Base-by-base conservation (phyloP, 306 rosid genomes). In the Astragalus glycyphyllos region DNA sequence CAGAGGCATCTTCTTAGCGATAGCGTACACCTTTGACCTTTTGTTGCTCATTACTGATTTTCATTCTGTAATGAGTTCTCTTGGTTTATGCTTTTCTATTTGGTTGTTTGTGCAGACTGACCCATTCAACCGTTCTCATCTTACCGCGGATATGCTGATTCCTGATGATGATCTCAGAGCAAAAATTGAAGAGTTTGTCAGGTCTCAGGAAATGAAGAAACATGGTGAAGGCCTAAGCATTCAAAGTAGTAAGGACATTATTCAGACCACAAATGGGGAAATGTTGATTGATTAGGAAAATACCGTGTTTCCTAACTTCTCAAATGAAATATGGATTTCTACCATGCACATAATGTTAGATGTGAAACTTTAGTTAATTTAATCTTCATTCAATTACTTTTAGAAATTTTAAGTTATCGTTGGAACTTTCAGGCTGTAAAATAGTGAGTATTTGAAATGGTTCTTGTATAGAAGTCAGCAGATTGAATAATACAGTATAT, bases 1-100 rank as follows among this genome's bases (percentile, higher is more conserved):
- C 99, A 91, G 72, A 87, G 99, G 81, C 99, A 95, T 85, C 97
- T 95, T 84, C 99, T 95, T 53, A 95, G 99, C 77, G 97, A 91
- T 73, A 83, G 49, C 42, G 99, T 87, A 84, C 5, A 11, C 7
- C 68, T 70, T 17, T 48, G 72, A 61, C 45, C 65, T 10, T 6
- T 4, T 46, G 55, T 58, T 67, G 49, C 15, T 65, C 26, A 17
- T 58, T 23, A 29, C 2, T 55, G 46, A 46, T 53, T 11, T 16
- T 73, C 51, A 14, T 7, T 7, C 9, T 6, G 63, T 6, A 8
- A 45, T 20, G 13, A 13, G 7, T 40, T 31, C 16, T 16, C 17
- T 10, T 16, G n/a, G 15, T 32, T 48, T 58, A 6, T 72, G 53
- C 74, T 73, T 69, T 76, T 51, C 51, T 59, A 5, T 76, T 17